A percentile compares a stretch with the other conserved stretches of the same genome.
phyloP scores from a whole-genome alignment of 805 yeast species.

The Candida incommunis region DNA sequence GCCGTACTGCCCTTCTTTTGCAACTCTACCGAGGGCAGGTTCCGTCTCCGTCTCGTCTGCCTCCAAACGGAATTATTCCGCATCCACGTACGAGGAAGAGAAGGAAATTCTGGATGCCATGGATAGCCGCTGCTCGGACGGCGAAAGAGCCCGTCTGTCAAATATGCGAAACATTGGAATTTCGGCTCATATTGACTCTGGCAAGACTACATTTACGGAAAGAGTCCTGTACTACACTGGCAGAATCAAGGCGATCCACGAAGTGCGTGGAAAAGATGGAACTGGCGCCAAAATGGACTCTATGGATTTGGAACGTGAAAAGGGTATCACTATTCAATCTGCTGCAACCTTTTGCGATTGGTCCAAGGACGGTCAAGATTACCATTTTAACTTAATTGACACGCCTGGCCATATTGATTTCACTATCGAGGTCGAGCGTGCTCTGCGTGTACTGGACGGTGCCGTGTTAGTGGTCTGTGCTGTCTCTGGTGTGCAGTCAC shows the following conservation, averaged over 20 bases:
- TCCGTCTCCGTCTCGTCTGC: too few relatives aligned
- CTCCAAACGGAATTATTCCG: too few relatives aligned
- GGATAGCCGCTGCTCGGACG: constrained; percentile 17
- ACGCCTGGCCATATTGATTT: constrained; percentile 99
- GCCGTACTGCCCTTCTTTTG: too few relatives aligned
- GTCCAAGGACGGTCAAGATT: constrained; percentile 48
- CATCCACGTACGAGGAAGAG: constrained; percentile 20
- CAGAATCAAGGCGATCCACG: constrained; percentile 91
- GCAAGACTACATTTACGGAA: constrained; percentile 96
- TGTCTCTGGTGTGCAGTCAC: constrained; percentile 96
- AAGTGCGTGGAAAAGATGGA: constrained; percentile 87
- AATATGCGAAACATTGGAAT: constrained; percentile 89
- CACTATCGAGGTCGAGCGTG: constrained; percentile 97
- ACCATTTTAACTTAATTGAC: constrained; percentile 89
- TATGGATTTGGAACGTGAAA: constrained; percentile 96
- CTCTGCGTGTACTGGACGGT: constrained; percentile 94
- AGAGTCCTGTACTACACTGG: constrained; percentile 95
- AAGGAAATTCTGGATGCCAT: constrained; percentile 15
- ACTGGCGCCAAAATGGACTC: constrained; percentile 99
- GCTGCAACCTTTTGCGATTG: constrained; percentile 98
- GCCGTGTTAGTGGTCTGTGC: constrained; percentile 98
- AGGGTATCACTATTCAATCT: constrained; percentile 96
- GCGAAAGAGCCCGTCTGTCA: constrained; percentile 29
- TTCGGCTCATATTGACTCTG: constrained; percentile 96
- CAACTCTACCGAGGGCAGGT: too few relatives aligned